phyloP scores from a whole-genome alignment of 192 early-diverging fungal genomes.

The Rhizophagus prolifer region DNA sequence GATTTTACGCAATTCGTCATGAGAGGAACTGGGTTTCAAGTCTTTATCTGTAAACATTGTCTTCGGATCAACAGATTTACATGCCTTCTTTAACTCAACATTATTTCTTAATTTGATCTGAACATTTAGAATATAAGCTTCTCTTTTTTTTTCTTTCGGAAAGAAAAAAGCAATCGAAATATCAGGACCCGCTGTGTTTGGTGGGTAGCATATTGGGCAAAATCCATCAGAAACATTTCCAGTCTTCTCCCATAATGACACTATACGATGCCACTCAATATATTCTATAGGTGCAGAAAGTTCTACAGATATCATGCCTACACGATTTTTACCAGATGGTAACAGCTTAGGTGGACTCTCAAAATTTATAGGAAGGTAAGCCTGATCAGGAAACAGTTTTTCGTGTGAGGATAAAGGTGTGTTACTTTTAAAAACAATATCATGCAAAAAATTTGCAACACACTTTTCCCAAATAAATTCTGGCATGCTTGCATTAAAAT shows the following conservation, averaged over 20 bases:
- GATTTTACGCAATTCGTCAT: neutral
- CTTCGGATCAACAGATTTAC: neutral
- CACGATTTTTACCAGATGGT: neutral
- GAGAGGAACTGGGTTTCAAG: neutral
- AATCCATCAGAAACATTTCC: neutral
- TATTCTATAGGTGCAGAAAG: neutral
- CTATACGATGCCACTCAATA: neutral
- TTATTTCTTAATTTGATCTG: too few species aligned
- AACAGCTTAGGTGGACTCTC: neutral
- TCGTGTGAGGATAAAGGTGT: neutral
- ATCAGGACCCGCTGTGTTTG: neutral
- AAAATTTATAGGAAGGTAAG: neutral
- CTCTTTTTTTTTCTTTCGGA: too few species aligned
- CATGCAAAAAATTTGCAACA: neutral
- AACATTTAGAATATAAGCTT: too few species aligned
- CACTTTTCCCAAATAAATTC: constrained; percentile 12
- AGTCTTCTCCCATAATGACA: neutral
- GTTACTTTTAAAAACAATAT: neutral
- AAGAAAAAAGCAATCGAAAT: constrained; percentile 3
- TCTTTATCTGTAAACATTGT: neutral
- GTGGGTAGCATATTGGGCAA: neutral
- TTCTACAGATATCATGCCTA: neutral
- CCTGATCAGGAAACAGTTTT: neutral
- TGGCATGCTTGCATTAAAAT: neutral
- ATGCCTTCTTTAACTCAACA: neutral